Base-by-base conservation (phyloP, 495 filamentous ascomycete species). In the Penicillium cinerascens region DNA sequence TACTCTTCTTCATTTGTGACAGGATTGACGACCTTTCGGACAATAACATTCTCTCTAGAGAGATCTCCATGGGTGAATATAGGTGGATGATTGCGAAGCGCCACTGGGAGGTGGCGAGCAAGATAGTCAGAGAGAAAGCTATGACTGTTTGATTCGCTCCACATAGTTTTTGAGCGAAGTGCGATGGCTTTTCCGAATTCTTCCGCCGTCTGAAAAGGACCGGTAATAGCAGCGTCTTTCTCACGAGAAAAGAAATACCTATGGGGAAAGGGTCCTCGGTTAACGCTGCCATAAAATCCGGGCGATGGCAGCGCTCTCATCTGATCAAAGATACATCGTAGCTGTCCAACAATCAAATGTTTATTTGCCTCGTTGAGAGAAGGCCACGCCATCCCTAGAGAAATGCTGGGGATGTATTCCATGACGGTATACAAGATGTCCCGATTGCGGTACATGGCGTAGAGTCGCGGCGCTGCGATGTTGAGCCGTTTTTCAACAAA, bases 1-100 rank as follows among this genome's bases (percentile, higher is more conserved):
- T 55, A 55, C 45, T 49, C 45, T 29, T 55, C 45, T 44, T 49
- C 40, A 38, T 39, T 52, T n/a, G n/a, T n/a, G 49, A 52, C 40
- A 55, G 51, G 42, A 52, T 52, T 52, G 5, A 44, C 27, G 15
- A 55, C 44, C 22, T 60, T 60, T 43, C 53, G 33, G 36, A 68
- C 61, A 21, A 70, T 56, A 47, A 72, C 59, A 52, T 71, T 70
- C 56, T 65, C 59, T 26, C 58, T 53, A 21, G 63, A 62, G 27
- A 70, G 43, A 60, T 69, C 65, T 52, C 57, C 56, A 43, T 72
- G 63, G 33, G 69, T 66, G 33, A 72, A 70, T 6, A 51, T 44
- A 46, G 60, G 60, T 42, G 47, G 44, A 59, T 72, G 63, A 51
- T 58, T 58, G 20, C 26, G 52, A 50, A 72, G 52, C 44, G 54